Percentiles rank a stretch among this genome's conserved stretches.
Conservation (phyloP, 2,329 filamentous ascomycete genomes). For the Scortechinia acanthostroma region DNA sequence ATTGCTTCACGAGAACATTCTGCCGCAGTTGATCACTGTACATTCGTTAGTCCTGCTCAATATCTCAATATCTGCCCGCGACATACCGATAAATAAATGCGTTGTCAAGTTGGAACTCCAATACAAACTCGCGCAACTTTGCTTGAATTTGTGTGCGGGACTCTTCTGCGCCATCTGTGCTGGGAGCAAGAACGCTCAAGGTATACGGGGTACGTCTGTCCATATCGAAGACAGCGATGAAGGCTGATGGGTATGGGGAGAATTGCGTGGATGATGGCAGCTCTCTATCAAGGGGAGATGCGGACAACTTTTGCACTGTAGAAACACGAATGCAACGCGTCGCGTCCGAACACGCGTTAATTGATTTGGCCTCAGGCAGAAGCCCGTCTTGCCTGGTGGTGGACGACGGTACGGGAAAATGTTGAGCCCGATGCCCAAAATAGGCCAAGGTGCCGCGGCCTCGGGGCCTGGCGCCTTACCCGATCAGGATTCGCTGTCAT, state of each 20-base stretch:
- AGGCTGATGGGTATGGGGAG: neutral
- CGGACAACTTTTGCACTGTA: neutral
- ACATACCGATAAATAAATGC: conserved; percentile 83
- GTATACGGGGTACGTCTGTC: conserved; percentile 84
- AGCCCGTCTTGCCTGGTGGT: neutral
- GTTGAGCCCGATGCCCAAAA: neutral
- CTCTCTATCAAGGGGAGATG: neutral
- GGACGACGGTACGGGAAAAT: conserved; percentile 1
- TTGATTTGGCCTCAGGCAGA: conserved; percentile 5
- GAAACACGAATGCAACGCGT: conserved; percentile 3
- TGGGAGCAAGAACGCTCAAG: conserved; percentile 70
- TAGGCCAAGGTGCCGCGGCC: neutral
- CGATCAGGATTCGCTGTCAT: neutral
- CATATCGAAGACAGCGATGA: conserved; percentile 40
- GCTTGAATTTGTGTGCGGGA: conserved; percentile 67
- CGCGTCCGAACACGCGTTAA: conserved; percentile 8
- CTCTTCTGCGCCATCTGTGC: conserved; percentile 59
- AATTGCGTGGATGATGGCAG: neutral
- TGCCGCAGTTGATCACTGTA: conserved; percentile 85
- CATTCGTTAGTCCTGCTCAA: conserved; percentile 14
- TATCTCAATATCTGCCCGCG: neutral
- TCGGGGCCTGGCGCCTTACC: neutral
- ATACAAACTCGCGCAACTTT: conserved; percentile 81
- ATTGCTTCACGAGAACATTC: conserved; percentile 88
- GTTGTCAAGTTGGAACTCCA: conserved; percentile 90